Conservation (phyloP, 2,329 filamentous ascomycete genomes). For the Cladophialophora yegresii region DNA sequence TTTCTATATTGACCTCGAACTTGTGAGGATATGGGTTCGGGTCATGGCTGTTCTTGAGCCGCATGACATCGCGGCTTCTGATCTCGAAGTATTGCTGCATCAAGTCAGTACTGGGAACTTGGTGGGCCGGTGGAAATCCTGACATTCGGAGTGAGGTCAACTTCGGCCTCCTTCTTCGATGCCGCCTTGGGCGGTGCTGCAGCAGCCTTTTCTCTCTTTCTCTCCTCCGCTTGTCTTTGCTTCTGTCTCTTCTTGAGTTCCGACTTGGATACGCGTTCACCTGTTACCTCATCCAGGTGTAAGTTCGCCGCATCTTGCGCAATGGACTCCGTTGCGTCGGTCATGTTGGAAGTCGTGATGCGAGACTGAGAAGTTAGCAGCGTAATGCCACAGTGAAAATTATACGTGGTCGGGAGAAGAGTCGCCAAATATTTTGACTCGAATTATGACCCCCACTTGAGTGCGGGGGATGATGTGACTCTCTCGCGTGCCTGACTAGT, state of each 20-base stretch:
- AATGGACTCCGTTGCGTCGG: constrained; percentile 45
- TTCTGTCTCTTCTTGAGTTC: constrained; percentile 96
- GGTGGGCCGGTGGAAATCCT: constrained; percentile 39
- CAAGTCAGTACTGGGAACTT: neutral
- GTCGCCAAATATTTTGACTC: constrained; percentile 8
- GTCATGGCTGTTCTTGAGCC: constrained; percentile 69
- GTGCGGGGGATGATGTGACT: neutral
- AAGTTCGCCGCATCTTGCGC: constrained; percentile 62
- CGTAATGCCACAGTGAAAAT: neutral
- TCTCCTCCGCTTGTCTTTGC: constrained; percentile 79
- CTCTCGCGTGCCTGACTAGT: neutral
- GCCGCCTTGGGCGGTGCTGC: constrained; percentile 63
- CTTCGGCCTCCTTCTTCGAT: constrained; percentile 66
- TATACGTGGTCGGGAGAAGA: neutral
- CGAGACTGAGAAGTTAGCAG: neutral
- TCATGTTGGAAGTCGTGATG: constrained; percentile 21
- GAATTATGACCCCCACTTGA: neutral
- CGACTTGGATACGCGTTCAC: constrained; percentile 80
- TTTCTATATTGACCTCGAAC: constrained; percentile 83
- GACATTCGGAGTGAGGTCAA: constrained; percentile 73
- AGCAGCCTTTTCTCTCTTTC: constrained; percentile 79
- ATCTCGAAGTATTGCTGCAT: constrained; percentile 91
- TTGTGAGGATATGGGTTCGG: constrained; percentile 91
- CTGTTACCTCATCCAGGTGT: constrained; percentile 87
- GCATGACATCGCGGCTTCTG: constrained; percentile 77